These are phyloP conservation scores for Litsea cubeba DNA, from an alignment of 164 flowering plant genomes.

Conservation along the genomic window DNA sequence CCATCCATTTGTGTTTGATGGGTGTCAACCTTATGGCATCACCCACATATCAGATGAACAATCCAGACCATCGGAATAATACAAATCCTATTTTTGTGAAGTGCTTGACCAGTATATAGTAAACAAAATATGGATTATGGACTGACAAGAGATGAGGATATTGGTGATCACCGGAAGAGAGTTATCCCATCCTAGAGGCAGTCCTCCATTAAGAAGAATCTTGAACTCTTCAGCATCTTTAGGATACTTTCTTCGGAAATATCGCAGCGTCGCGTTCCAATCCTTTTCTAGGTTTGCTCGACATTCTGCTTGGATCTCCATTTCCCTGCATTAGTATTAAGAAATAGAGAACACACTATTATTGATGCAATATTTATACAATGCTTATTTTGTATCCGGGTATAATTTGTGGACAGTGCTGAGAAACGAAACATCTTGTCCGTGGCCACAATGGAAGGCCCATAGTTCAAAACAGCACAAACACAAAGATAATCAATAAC, in stretches of 20 bases:
- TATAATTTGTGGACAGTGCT: no score
- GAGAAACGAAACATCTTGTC: no score
- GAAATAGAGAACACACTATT: background rate
- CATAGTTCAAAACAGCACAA: background rate
- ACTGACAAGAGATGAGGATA: background rate
- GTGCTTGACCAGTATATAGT: background rate
- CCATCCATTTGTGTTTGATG: no score
- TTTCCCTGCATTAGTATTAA: slow-evolving; percentile 29
- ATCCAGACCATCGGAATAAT: background rate
- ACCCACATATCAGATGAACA: background rate
- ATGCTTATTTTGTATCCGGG: no score
- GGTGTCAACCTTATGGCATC: no score
- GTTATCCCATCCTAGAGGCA: slow-evolving; percentile 48
- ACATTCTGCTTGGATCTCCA: slow-evolving; percentile 30
- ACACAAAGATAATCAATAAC: background rate
- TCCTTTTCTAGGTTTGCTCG: slow-evolving; percentile 40
- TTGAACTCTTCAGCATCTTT: slow-evolving; percentile 40
- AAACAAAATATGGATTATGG: background rate
- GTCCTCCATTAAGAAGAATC: slow-evolving; percentile 33
- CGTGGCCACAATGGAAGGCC: background rate
- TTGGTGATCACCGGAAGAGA: slow-evolving; percentile 37
- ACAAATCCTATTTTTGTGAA: background rate
- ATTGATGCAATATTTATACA: no score
- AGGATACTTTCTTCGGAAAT: slow-evolving; percentile 34
- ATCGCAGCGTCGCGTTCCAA: slow-evolving; percentile 33